These are phyloP conservation scores for Aspergillus brunneoviolaceus DNA, from an alignment of 2,329 filamentous ascomycete genomes.

Conservation along the genomic window DNA sequence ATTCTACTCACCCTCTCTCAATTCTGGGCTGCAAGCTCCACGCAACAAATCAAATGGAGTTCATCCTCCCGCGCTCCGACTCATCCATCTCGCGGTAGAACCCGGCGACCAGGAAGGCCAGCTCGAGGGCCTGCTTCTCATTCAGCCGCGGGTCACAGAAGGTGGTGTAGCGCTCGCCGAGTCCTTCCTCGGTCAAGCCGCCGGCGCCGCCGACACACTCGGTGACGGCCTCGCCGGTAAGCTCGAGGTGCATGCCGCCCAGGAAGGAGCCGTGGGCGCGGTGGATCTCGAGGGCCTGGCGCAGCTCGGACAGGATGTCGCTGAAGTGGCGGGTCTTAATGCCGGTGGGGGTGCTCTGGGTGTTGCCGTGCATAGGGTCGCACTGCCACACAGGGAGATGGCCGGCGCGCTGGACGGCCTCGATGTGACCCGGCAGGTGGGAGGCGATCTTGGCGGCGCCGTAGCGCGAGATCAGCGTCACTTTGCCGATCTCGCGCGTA, in stretches of 20 bases:
- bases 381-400: slow-evolving; percentile 91
- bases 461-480: slow-evolving; percentile 95
- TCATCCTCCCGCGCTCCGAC: slow-evolving; percentile 11
- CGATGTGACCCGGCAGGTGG: slow-evolving; percentile 81
- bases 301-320: slow-evolving; percentile 84
- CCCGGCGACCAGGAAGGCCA: slow-evolving; percentile 89
- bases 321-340: slow-evolving; percentile 92
- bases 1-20: no score
- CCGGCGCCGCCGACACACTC: slow-evolving; percentile 92
- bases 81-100: slow-evolving; percentile 61
- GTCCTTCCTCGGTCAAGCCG: slow-evolving; percentile 80
- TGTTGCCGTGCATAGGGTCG: slow-evolving; percentile 95
- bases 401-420: slow-evolving; percentile 77
- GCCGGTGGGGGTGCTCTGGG: slow-evolving; percentile 65
- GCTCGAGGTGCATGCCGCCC: slow-evolving; percentile 89
- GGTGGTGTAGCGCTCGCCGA: slow-evolving; percentile 88
- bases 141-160: slow-evolving; percentile 95
- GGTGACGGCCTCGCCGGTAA: slow-evolving; percentile 94
- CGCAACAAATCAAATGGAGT: slow-evolving; percentile 13
- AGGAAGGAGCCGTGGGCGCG: slow-evolving; percentile 80
- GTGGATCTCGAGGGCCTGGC: slow-evolving; percentile 80
- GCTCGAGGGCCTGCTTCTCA: slow-evolving; percentile 94
- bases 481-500: slow-evolving; percentile 76
- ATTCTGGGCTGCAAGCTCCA: no score
- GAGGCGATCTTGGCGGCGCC: slow-evolving; percentile 73